phyloP scores from a whole-genome alignment of 129 eudicot genomes.

The Flaveria bidentis region DNA sequence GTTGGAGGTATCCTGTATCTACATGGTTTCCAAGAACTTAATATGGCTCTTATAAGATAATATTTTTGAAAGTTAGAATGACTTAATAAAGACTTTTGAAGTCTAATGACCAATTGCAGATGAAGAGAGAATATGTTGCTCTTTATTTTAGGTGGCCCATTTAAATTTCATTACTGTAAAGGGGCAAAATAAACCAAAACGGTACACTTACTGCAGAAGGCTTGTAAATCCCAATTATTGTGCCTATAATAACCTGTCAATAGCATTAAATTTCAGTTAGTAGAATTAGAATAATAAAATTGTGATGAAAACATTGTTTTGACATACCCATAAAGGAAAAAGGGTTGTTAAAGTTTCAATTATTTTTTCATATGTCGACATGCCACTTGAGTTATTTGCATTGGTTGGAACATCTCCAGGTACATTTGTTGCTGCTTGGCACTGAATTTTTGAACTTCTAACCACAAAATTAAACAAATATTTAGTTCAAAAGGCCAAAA shows the following conservation, averaged over 20 bases:
- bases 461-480: conserved; percentile 21
- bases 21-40: neutral
- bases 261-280: conserved; percentile 13
- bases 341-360: conserved; percentile 95
- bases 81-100: neutral
- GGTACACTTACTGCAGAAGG: conserved; percentile 72
- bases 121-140: neutral
- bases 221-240: conserved; percentile 85
- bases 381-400: conserved; percentile 46
- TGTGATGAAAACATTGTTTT: conserved; percentile 3
- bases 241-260: conserved; percentile 90
- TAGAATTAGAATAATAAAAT: neutral
- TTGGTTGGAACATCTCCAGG: conserved; percentile 77
- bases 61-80: neutral
- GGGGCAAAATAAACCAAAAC: neutral
- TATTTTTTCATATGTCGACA: conserved; percentile 79
- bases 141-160: neutral
- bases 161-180: neutral
- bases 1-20: neutral
- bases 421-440: conserved; percentile 77
- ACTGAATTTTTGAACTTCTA: conserved; percentile 56
- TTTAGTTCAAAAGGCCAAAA: conserved; percentile 9
- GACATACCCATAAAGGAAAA: conserved; percentile 95
- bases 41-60: neutral
- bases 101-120: neutral